Percentiles rank a stretch among this genome's conserved stretches.
Conservation (phyloP, 768 basidiomycete species). For the Calocera cornea region DNA sequence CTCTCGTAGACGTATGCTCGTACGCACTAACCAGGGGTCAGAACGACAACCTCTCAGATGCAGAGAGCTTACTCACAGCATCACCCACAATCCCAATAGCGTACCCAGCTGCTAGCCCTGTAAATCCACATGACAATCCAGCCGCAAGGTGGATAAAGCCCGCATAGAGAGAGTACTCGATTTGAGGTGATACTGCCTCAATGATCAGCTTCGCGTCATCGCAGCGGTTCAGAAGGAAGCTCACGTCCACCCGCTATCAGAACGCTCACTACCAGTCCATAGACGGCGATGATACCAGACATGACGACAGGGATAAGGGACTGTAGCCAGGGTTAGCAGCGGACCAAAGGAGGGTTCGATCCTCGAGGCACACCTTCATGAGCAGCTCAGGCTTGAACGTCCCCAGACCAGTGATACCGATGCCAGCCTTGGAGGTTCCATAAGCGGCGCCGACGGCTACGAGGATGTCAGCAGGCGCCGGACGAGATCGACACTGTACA, state of each 20-base stretch:
- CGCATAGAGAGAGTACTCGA: conserved; percentile 65
- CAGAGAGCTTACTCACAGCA: conserved; percentile 44
- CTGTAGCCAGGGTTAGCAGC: conserved; percentile 27
- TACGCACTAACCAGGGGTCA: conserved; percentile 46
- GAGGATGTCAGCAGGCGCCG: background rate
- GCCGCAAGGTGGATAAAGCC: conserved; percentile 90
- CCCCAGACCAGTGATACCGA: conserved; percentile 90
- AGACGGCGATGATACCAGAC: conserved; percentile 97
- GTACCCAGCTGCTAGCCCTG: conserved; percentile 85
- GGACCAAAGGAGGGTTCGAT: background rate
- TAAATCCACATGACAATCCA: conserved; percentile 79
- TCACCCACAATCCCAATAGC: conserved; percentile 92
- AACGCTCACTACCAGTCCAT: conserved; percentile 90
- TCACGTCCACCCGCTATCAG: conserved; percentile 62
- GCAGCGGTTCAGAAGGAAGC: conserved; percentile 18
- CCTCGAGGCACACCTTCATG: conserved; percentile 66
- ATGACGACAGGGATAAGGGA: conserved; percentile 94
- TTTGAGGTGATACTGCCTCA: conserved; percentile 44
- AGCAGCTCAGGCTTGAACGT: conserved; percentile 91
- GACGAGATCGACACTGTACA: conserved; percentile 14
- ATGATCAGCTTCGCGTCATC: background rate
- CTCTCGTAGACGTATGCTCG: conserved; percentile 84
- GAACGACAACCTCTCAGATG: background rate
- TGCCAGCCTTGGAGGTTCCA: conserved; percentile 92
- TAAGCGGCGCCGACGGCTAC: conserved; percentile 87